Base-by-base conservation (phyloP, 768 basidiomycete species). In the Jaapia argillacea region DNA sequence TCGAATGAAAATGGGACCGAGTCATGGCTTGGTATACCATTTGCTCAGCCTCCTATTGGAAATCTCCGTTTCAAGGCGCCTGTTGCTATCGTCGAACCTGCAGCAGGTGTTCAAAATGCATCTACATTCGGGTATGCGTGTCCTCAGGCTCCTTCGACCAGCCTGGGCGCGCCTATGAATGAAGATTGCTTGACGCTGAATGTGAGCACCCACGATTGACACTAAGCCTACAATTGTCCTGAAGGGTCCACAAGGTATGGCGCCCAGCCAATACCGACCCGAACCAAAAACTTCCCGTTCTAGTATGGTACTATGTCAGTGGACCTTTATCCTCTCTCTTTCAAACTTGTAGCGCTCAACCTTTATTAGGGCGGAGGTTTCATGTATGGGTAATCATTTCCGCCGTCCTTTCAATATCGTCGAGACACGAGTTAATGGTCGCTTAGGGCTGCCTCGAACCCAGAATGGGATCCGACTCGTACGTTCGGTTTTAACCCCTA, bases 11-110 rank as follows among this genome's bases (percentile, higher is more conserved):
- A 70, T 38, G 69, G 68, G 6, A 69, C 69, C 6, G 72, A 79
- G 6, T 51, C 65, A 53, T 83, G 77, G 70, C 64, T 79, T 10
- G 79, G 79, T 2, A 69, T 84, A 25, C 79, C 72, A 1, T 84
- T 65, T 45, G 80, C 76, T 3, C 58, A 70, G 46, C 66, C 79
- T 2, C 81, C 81, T 0, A 49, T 75, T 0, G 79, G 77, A 1
- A 31, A 53, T 5, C 63, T 81, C 36, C 69, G 79, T 2, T 79
- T 83, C 59, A 73, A 71, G 47, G 68, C 72, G 0, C 77, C 81
- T 2, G 61, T 70, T 0, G 54, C 62, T 2, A 64, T 77, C 44
- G 58, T 58, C 14, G 51, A 48, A 23, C 47, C 56, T 1, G 58
- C 60, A 0, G 50, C 42, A 7, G 60, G 45, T 0, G 45, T 74